Evolutionary conservation across 78 protist species (phyloP).

Genomic region (Protostelium mycophagum): DNA sequence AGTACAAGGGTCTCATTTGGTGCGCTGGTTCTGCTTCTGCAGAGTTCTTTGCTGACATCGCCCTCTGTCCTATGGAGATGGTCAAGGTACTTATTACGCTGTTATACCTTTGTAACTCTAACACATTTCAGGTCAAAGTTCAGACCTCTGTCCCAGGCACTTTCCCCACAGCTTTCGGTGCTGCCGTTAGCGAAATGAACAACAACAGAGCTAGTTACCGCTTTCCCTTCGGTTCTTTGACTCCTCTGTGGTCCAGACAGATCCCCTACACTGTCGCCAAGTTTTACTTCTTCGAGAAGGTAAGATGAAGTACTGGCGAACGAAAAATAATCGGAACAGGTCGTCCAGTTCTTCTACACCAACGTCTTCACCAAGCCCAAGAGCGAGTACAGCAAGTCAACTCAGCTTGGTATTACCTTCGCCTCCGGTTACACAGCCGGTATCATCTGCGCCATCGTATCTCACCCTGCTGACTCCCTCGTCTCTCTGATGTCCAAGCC

Average conservation of each 20-base stretch:
- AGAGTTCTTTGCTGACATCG: slow-evolving; percentile 79
- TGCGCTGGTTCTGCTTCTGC: slow-evolving; percentile 70
- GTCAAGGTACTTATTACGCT: not conserved
- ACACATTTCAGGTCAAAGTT: slow-evolving; percentile 25
- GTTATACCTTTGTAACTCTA: not conserved
- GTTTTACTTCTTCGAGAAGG: slow-evolving; percentile 40
- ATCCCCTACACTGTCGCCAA: slow-evolving; percentile 89
- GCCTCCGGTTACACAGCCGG: slow-evolving; percentile 89
- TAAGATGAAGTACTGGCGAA: not conserved
- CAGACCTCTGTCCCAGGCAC: slow-evolving; percentile 29
- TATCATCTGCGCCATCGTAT: slow-evolving; percentile 78
- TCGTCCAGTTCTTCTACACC: slow-evolving; percentile 34
- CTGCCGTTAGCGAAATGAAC: not conserved
- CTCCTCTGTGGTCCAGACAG: slow-evolving; percentile 83
- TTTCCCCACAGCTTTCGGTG: slow-evolving; percentile 10
- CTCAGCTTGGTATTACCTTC: slow-evolving; percentile 73
- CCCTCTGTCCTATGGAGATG: slow-evolving; percentile 77
- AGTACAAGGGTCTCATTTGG: slow-evolving; percentile 63
- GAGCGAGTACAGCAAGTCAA: slow-evolving; percentile 9
- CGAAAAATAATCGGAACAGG: slow-evolving; percentile 2
- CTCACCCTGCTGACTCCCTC: slow-evolving; percentile 92
- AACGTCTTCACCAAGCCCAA: slow-evolving; percentile 25
- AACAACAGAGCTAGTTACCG: slow-evolving; percentile 5
- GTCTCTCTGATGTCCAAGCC: slow-evolving; percentile 34
- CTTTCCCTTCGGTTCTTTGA: slow-evolving; percentile 39